Base-by-base conservation (phyloP, 495 filamentous ascomycete genomes). In the Choiromyces venosus region DNA sequence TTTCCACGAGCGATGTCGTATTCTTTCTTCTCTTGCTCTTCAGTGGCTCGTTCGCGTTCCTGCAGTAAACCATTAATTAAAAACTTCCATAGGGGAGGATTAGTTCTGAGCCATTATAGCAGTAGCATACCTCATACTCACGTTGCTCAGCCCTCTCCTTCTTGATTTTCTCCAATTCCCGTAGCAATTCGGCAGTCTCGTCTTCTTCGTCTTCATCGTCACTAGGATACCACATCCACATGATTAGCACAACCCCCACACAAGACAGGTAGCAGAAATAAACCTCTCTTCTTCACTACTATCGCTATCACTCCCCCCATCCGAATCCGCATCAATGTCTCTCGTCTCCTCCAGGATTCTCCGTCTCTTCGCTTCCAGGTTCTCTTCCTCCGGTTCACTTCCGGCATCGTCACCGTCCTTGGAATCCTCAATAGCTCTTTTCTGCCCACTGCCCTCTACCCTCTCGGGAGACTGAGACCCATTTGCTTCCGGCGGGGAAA, bases 111-210 rank as follows among this genome's bases (percentile, higher is more conserved):
- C 37, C 64, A n/a, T 46, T 12, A 3, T 10, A 16, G 52, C 68
- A 14, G 44, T n/a, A 25, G 74, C 69, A 64, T 82, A 91, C 90
- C 86, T 97, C 94, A 82, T 89, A 88, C 81, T 93, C 93, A 69
- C 91, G 89, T 81, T 93, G 90, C 81, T 93, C 94, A 1, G 90
- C 89, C 37, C 95, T 86, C 83, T 99, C 95, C 71, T 88, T 90
- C 83, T 96, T 93, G 82, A 99, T 96, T 83, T 97, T 94, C 81
- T 95, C 94, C 39, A 99, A 84, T 82, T 99, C 95, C 33, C 96
- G 88, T 85, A 95, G 90, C 68, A 99, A 83, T 79, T 93, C 92
- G 0, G 93, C 93, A 0, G 92, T 92, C 79, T 97, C 94, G 70
- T 99, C 94, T 77, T 96, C 93, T 37, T 93, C 91, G 67, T 92